A percentile compares a stretch with the other conserved stretches of the same genome.
Conservation (phyloP, 495 filamentous ascomycete genomes). For the Lepidopterella palustris region DNA sequence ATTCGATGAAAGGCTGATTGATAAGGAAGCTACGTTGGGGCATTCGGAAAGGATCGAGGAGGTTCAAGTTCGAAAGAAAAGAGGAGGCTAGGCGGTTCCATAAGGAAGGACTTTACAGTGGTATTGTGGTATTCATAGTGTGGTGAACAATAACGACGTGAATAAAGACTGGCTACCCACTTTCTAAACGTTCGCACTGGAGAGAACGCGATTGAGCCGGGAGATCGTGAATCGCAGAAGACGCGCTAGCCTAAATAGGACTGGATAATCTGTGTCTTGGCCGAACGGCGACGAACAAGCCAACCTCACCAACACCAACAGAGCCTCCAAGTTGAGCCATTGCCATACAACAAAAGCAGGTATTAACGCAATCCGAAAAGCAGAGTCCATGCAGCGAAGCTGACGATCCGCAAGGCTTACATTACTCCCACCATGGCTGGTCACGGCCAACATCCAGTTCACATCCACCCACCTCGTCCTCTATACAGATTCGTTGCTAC, state of each 20-base stretch:
- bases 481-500: conserved; percentile 82
- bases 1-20: neutral
- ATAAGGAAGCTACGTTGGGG: neutral
- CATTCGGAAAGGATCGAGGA: neutral
- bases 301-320: neutral
- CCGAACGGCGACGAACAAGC: neutral
- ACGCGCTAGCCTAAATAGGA: neutral
- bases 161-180: too few species aligned
- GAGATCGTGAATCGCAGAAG: neutral
- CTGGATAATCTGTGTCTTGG: neutral
- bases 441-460: conserved; percentile 53
- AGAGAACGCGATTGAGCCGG: neutral
- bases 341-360: conserved; percentile 14
- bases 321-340: conserved; percentile 7
- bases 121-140: neutral
- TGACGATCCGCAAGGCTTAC: conserved; percentile 16
- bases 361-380: neutral
- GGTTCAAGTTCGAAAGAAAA: neutral
- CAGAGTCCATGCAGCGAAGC: neutral
- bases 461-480: conserved; percentile 63
- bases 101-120: neutral
- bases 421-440: conserved; percentile 43
- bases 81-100: neutral
- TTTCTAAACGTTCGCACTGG: neutral
- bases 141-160: neutral